Evolutionary conservation across 2,329 filamentous ascomycete genomes (phyloP).

Genomic region (Paradendryphiella salina): DNA sequence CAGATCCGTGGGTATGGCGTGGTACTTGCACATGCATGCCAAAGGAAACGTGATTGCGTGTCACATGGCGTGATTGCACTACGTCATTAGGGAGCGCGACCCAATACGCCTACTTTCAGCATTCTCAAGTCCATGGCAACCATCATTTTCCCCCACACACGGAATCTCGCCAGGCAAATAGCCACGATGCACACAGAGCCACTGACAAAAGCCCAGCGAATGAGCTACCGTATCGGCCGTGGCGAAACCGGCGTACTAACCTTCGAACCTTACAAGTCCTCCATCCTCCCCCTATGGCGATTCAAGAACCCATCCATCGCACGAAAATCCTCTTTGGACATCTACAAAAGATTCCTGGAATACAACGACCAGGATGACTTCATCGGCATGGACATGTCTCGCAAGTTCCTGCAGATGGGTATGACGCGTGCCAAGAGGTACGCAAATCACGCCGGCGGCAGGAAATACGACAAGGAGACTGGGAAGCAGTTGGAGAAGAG

Average conservation of each 20-base stretch:
- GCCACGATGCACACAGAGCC: constrained; percentile 15
- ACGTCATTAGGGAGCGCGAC: constrained; percentile 23
- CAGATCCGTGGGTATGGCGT: not conserved
- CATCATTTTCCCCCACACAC: not conserved
- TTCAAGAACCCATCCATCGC: constrained; percentile 61
- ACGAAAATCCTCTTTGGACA: constrained; percentile 52
- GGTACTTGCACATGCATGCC: not conserved
- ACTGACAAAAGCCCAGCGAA: constrained; percentile 45
- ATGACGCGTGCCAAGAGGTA: constrained; percentile 65
- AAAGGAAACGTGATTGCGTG: constrained; percentile 21
- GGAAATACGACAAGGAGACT: constrained; percentile 55
- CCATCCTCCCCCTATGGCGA: constrained; percentile 62
- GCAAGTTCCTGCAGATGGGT: constrained; percentile 68
- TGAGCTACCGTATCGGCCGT: constrained; percentile 61
- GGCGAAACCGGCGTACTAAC: constrained; percentile 65
- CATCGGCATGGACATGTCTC: constrained; percentile 66
- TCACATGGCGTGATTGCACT: constrained; percentile 20
- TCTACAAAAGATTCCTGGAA: constrained; percentile 57
- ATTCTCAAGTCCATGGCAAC: not conserved
- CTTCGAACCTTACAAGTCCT: constrained; percentile 66
- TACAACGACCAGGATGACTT: constrained; percentile 60
- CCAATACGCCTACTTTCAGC: not conserved
- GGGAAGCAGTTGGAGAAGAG: constrained; percentile 52
- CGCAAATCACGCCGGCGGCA: constrained; percentile 60
- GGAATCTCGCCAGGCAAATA: not conserved